Base-by-base conservation (phyloP, 208 protist species). In the Angomonas desouzai region DNA sequence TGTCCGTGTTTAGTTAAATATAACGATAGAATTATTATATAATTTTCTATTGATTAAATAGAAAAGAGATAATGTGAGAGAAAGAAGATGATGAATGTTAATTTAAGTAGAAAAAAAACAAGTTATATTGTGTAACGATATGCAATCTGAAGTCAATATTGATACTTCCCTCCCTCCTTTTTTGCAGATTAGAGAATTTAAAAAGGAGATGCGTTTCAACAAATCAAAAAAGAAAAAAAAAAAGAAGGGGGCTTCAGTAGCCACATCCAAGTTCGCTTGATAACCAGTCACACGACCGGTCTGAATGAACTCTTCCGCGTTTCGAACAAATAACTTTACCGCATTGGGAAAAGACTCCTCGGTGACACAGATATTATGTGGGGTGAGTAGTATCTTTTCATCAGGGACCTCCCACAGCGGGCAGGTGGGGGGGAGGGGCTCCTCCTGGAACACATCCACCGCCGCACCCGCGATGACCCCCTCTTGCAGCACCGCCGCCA, bases 401-500 rank as follows among this genome's bases (percentile, higher is more conserved):
- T 90, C 77, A 7, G 48, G 58, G 11, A 88, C 40, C 4, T 72
- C 72, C 76, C 76, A 91, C 22, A 91, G 72, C 20, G 76, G 60
- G 20, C 76, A 89, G 7, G 59, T 48, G 3, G 57, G 11, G 10
- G 79, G 69, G 3, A 93, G 79, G 6, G 83, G 87, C 70, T 93
- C 83, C 70, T 64, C 64, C 75, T 85, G 43, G 48, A 91, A 91
- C 30, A 93, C 87, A 49, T 93, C 83, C n/a, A 93, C 63, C n/a
- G 77, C 66, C 13, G 83, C 84, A 13, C 82, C 84, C 10, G 48
- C 60, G 27, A 93, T 87, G 32, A 68, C 55, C 43, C 73, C 74
- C 1, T 38, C 55, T n/a, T 53, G 51, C n/a, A 93, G 58, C 7
- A 82, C 87, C 47, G 56, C 51, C 27, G 68, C 71, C 11, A 91